Evolutionary conservation across 129 eudicot species (phyloP), one percentile per base, ranked within the genome.

Genomic region (Gnaphalium uliginosum): DNA sequence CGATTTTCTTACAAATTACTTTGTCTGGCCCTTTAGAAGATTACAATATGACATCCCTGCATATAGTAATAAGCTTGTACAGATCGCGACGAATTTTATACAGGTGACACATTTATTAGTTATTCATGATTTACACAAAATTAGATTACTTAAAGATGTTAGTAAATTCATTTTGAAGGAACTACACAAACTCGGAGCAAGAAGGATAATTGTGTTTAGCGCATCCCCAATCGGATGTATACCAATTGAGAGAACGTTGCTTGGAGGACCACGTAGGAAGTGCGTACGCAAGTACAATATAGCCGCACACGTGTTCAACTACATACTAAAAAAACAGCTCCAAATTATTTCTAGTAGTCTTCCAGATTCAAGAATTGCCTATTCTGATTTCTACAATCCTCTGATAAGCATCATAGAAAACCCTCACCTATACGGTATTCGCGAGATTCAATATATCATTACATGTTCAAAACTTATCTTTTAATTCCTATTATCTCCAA

Each of bases 1-100:
- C 22, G 96, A 92, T 73, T 79, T 92, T 46, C 84, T 89, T 58
- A 80, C 83, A 65, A 89, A 93, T 11, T 92, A 89, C 60, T 92
- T 82, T 70, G 33, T 63, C 66, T 75, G 32, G 15, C 90, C 87
- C 11, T 17, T 89, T 0, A 76, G 92, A 46, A 84, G 39, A 35
- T 27, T 73, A 32, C 71, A 77, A 5, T 92, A 83, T 51, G 84
- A 83, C 73, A 43, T 82, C 70, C 54, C 72, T 23, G 68, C 86
- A 0, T 92, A 87, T 33, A 61, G 77, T 51, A 87, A 87, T 59
- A 83, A 79, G 48, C 63, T 89, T 68, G 65, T 87, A 53, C 24
- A 57, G 74, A 69, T 48, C 3, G 92, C 90, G 1, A 77, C 73
- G 35, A 48, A 7, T 19, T 89, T 86, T 75, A 78, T 79, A 10